Evolutionary conservation across 257 asterid genomes (phyloP), one percentile per base, ranked within the genome.

Genomic region (Nicotiana obtusifolia): DNA sequence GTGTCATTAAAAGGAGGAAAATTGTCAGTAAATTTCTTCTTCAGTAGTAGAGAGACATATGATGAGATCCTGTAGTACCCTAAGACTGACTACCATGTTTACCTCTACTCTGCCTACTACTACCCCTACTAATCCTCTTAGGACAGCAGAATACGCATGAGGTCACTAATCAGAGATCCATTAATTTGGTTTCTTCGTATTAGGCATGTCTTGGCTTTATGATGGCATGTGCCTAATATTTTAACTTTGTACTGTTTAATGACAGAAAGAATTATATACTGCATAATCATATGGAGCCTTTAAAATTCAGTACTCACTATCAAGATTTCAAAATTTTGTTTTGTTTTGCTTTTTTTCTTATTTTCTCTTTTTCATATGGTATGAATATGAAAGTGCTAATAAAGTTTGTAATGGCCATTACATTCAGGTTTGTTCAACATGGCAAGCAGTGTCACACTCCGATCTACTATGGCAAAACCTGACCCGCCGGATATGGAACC

Each of bases 391-490:
- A 41, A 41, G 9, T 41, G 49, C 49, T 41, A 9, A 41, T 41
- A 41, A 41, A 41, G 9, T 41, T 73, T 47, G 13, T 73, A 47
- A 49, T 47, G 79, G 62, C 62, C 26, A 47, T 24, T 47, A 47
- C 3, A 73, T 73, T 47, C 83, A 93, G 99, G 99, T 95, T 0
- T 95, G 98, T 80, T 92, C 99, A 0, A 93, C 98, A 24, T 95
- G 99, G 99, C 87, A 92, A 76, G 93, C 96, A 22, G 88, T 92
- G 61, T 95, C 99, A 0, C 86, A 89, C 1, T 95, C 99, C 4
- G 97, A 93, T 10, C 92, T 92, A 22, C 86, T 95, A 52, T 95
- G 98, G 98, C 95, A 87, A 81, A 92, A 88, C 82, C 88, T 93
- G 41, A 86, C 94, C 0, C 85, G 90, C 13, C 89, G 37, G 5